Percentiles rank a stretch among this genome's conserved stretches.
phyloP scores from a whole-genome alignment of 2,329 filamentous ascomycete genomes.

The Colletotrichum somersetense region DNA sequence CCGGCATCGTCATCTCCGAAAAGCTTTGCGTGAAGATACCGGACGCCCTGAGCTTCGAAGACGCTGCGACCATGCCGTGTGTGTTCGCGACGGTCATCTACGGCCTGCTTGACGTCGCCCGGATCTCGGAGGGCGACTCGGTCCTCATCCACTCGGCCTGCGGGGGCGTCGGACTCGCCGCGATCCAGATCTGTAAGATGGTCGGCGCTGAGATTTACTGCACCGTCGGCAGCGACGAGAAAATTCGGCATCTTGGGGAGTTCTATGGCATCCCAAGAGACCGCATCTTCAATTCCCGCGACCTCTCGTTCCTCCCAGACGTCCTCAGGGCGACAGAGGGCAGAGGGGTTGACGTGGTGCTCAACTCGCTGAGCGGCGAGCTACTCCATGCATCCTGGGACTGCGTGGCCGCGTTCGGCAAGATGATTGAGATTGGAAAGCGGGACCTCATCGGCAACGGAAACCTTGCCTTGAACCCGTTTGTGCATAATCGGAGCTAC shows the following conservation, averaged over 20 bases:
- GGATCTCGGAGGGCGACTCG: conserved; percentile 45
- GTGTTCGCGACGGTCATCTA: conserved; percentile 52
- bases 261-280: conserved; percentile 47
- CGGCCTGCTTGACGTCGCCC: conserved; percentile 48
- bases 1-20: conserved; percentile 9
- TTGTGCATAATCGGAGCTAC: conserved; percentile 47
- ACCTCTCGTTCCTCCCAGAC: conserved; percentile 47
- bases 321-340: conserved; percentile 45
- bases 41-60: conserved; percentile 50
- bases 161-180: conserved; percentile 48
- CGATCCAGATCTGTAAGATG: conserved; percentile 47
- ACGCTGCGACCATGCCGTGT: conserved; percentile 53
- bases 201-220: conserved; percentile 51
- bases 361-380: conserved; percentile 55
- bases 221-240: conserved; percentile 50
- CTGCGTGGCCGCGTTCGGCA: conserved; percentile 56
- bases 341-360: conserved; percentile 48
- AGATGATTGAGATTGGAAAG: conserved; percentile 58
- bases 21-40: conserved; percentile 50
- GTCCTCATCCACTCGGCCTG: conserved; percentile 49
- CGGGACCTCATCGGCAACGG: conserved; percentile 55
- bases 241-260: conserved; percentile 47
- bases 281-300: conserved; percentile 50
- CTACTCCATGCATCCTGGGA: conserved; percentile 54
- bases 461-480: conserved; percentile 54